phyloP scores from a whole-genome alignment of 2,329 filamentous ascomycete genomes.

The Hymenoscyphus linearis region DNA sequence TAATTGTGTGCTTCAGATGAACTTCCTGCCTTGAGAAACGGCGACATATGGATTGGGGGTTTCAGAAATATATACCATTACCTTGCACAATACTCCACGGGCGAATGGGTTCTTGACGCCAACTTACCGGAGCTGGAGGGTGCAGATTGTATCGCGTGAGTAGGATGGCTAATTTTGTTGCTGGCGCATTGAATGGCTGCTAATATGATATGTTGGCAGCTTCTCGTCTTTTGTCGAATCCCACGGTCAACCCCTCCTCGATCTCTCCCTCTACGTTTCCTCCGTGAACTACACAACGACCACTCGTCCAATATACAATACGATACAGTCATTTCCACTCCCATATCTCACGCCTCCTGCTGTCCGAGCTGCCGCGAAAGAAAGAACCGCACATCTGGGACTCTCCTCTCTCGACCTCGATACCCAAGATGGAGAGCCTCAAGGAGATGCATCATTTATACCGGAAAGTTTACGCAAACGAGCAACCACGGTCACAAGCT shows the following conservation, averaged over 20 bases:
- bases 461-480: slow-evolving; percentile 29
- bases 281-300: slow-evolving; percentile 76
- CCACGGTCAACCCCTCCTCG: slow-evolving; percentile 71
- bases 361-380: slow-evolving; percentile 64
- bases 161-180: background rate
- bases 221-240: slow-evolving; percentile 65
- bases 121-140: slow-evolving; percentile 37
- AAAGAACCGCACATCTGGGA: slow-evolving; percentile 64
- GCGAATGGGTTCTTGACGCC: slow-evolving; percentile 43
- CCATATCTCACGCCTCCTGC: slow-evolving; percentile 80
- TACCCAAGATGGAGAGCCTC: slow-evolving; percentile 34
- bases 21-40: slow-evolving; percentile 53
- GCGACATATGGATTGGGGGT: slow-evolving; percentile 45
- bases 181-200: background rate
- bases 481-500: slow-evolving; percentile 46
- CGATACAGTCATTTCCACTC: slow-evolving; percentile 76
- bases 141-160: slow-evolving; percentile 46
- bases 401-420: slow-evolving; percentile 64
- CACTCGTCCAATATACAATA: slow-evolving; percentile 76
- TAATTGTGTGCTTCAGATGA: slow-evolving; percentile 38
- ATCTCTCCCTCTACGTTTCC: slow-evolving; percentile 85
- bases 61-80: slow-evolving; percentile 50
- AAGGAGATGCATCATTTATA: slow-evolving; percentile 32
- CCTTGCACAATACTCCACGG: slow-evolving; percentile 37
- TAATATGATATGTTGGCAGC: slow-evolving; percentile 34